Conservation (phyloP, 768 basidiomycete species). For the Amanita inopinata region DNA sequence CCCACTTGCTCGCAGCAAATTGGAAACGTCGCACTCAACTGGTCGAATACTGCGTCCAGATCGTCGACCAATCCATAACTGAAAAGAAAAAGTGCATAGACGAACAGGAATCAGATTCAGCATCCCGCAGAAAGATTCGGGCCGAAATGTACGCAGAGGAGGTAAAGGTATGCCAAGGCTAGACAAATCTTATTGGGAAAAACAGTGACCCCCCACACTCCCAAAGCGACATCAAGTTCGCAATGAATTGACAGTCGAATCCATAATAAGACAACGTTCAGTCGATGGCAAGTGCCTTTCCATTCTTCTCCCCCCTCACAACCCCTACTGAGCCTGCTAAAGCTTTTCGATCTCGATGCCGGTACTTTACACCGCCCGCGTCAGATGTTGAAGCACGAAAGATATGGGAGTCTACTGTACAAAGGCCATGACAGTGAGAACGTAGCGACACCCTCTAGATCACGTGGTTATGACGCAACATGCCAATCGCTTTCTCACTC, state of each 20-base stretch:
- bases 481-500: neutral
- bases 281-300: conserved; percentile 57
- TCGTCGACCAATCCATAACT: conserved; percentile 53
- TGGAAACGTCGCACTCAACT: conserved; percentile 71
- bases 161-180: conserved; percentile 46
- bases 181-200: neutral
- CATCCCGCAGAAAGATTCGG: conserved; percentile 39
- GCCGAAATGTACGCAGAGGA: conserved; percentile 54
- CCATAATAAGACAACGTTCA: conserved; percentile 60
- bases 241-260: conserved; percentile 66
- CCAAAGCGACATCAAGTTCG: conserved; percentile 60
- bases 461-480: neutral
- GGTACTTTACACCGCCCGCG: conserved; percentile 62
- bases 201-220: neutral
- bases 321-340: neutral
- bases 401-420: conserved; percentile 39
- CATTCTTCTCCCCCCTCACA: no score
- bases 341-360: conserved; percentile 77
- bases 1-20: conserved; percentile 28
- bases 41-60: conserved; percentile 64
- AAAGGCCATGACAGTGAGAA: neutral
- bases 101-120: conserved; percentile 32
- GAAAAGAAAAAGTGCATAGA: conserved; percentile 43
- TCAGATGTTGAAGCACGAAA: conserved; percentile 46
- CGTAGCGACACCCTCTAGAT: neutral